A percentile compares a stretch with the other conserved stretches of the same genome.
Evolutionary conservation across 1,284 basidiomycete genomes (phyloP).

Genomic region (Meira miltonrushii): DNA sequence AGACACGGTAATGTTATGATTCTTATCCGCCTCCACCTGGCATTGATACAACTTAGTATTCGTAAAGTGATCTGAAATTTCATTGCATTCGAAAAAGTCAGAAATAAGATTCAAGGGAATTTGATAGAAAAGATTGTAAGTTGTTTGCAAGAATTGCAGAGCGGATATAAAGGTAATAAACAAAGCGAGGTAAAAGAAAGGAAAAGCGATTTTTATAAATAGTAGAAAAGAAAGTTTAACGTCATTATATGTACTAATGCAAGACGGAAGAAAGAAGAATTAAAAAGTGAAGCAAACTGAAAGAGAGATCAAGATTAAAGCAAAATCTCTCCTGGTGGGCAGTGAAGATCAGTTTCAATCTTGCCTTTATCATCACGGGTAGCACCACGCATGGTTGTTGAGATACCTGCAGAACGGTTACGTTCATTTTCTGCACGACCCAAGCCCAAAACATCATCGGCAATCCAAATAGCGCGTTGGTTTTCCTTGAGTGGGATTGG

Average conservation of each 20-base stretch:
- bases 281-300: not conserved
- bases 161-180: not conserved
- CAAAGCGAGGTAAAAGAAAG: not conserved
- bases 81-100: too few relatives aligned
- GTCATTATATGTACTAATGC: not conserved
- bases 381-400: slow-evolving; percentile 39
- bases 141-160: too few relatives aligned
- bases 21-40: too few relatives aligned
- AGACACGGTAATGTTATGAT: too few relatives aligned
- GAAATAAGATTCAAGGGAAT: too few relatives aligned
- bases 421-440: slow-evolving; percentile 36
- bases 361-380: slow-evolving; percentile 44
- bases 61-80: too few relatives aligned
- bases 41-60: too few relatives aligned
- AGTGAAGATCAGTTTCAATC: slow-evolving; percentile 37
- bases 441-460: slow-evolving; percentile 48
- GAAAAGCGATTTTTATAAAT: not conserved
- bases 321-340: slow-evolving; percentile 44
- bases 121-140: too few relatives aligned
- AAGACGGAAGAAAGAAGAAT: not conserved
- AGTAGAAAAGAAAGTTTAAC: not conserved
- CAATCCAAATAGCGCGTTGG: slow-evolving; percentile 48
- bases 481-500: slow-evolving; percentile 41
- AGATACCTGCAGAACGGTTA: slow-evolving; percentile 41
- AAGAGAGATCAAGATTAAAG: slow-evolving; percentile 17